Percentiles rank a stretch among this genome's conserved stretches.
Conservation (phyloP, 768 basidiomycete species). For the Mycena kentingensis region DNA sequence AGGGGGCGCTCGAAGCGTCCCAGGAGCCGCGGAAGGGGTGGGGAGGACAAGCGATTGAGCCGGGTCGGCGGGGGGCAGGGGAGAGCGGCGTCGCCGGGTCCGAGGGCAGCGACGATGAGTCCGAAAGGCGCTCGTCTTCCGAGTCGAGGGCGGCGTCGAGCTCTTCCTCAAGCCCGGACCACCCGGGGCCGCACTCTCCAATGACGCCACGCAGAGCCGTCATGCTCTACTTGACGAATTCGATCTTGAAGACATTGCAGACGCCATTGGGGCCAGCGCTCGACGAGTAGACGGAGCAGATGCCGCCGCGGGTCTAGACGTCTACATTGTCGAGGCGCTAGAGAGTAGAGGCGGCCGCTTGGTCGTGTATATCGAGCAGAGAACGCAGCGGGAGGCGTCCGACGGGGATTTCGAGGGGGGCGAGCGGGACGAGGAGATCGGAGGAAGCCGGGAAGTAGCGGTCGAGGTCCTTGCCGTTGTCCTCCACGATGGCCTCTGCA, state of each 20-base stretch:
- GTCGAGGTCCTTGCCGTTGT: conserved; percentile 45
- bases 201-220: conserved; percentile 64
- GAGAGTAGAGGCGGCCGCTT: conserved; percentile 66
- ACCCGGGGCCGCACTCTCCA: conserved; percentile 70
- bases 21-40: conserved; percentile 42
- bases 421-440: conserved; percentile 71
- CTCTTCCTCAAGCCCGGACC: conserved; percentile 73
- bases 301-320: conserved; percentile 66
- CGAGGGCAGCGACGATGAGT: conserved; percentile 33
- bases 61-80: conserved; percentile 56
- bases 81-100: conserved; percentile 22
- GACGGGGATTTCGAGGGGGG: conserved; percentile 42
- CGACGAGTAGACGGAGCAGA: conserved; percentile 63
- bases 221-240: conserved; percentile 75
- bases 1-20: conserved; percentile 15
- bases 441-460: conserved; percentile 57
- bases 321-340: conserved; percentile 66
- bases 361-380: conserved; percentile 52
- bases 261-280: conserved; percentile 45
- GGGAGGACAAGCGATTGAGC: conserved; percentile 75
- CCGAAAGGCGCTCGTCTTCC: conserved; percentile 35
- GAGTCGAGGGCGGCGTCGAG: conserved; percentile 16
- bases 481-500: conserved; percentile 18
- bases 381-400: conserved; percentile 53
- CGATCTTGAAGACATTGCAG: conserved; percentile 67